Base-by-base conservation (phyloP, 176 grass and related monocot genomes). In the Juncus effusus region DNA sequence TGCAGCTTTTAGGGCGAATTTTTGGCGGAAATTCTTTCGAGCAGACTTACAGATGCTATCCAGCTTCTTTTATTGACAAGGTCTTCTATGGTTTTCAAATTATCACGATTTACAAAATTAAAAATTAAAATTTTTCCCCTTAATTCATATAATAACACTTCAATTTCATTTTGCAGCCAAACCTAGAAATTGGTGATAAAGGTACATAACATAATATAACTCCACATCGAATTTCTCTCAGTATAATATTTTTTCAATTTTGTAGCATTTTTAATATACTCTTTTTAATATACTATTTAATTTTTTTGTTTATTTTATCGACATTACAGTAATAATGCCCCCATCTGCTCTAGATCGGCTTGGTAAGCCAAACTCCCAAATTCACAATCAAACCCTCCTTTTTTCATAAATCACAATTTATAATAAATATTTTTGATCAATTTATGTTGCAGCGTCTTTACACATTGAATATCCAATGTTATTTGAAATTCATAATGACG, bases 11-110 rank as follows among this genome's bases (percentile, higher is more conserved):
- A 3, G 58, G 69, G 0, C 75, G 83, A 14, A 86, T 79, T 82
- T 77, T 54, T 53, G 75, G 64, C 81, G 69, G 70, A 52, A 89
- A 50, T 75, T 82, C 76, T 13, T 92, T 97, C 65, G 88, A 92
- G 78, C 82, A 92, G 77, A 84, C 72, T 0, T 97, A 84, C 40
- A 74, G 60, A 19, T 92, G 93, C 16, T 89, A 84, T 71, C 83
- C 93, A 65, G 71, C 88, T 78, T 92, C 93, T 15, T 92, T 92
- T 78, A 86, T 92, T 75, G 80, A 86, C 70, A 97, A 92, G 94
- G 85, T 97, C 72, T 75, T 56, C 1, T 63, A 10, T 51, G 9
- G 9, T 47, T 47, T 52, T 51, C 5, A 16, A 40, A 52, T 84
- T 62, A 9, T 67, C 74, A 9, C 61, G n/a, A 64, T 10, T 51